phyloP scores from a whole-genome alignment of 2,329 filamentous ascomycete species.

The Diplodia mutila region DNA sequence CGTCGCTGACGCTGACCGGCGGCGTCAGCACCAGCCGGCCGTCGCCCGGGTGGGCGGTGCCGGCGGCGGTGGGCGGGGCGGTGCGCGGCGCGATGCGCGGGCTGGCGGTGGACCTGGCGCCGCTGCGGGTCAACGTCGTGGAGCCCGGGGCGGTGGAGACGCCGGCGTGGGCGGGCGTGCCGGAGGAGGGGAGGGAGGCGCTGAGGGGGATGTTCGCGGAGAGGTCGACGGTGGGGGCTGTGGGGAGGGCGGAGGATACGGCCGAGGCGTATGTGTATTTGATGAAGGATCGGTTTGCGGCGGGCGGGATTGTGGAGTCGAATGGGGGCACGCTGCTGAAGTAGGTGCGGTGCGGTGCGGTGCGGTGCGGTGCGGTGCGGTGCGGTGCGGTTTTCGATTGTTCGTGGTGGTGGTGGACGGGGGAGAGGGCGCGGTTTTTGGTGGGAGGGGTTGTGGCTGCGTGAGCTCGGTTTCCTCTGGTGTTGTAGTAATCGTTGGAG shows the following conservation, averaged over 20 bases:
- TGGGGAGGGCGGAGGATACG: slow-evolving; percentile 37
- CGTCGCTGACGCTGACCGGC: slow-evolving; percentile 48
- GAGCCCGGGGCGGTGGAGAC: slow-evolving; percentile 58
- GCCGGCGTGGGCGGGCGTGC: slow-evolving; percentile 44
- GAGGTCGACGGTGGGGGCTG: slow-evolving; percentile 35
- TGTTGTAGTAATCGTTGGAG: no score
- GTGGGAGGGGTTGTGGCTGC: no score
- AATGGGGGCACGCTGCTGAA: slow-evolving; percentile 42
- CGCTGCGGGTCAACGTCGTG: slow-evolving; percentile 66
- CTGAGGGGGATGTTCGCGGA: slow-evolving; percentile 33
- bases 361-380: no score
- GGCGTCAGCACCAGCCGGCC: slow-evolving; percentile 45
- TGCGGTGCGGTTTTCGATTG: no score
- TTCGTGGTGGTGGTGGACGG: no score
- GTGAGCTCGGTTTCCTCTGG: no score
- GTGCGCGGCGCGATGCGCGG: slow-evolving; percentile 53
- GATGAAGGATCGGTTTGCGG: slow-evolving; percentile 53
- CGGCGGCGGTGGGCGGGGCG: slow-evolving; percentile 33
- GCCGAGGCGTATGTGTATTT: slow-evolving; percentile 53
- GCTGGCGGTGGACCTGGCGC: slow-evolving; percentile 66
- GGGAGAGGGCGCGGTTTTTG: no score
- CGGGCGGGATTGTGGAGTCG: slow-evolving; percentile 49
- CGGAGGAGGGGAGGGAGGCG: background rate
- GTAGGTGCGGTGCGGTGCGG: no score
- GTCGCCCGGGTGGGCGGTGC: slow-evolving; percentile 37